These are phyloP conservation scores for Raffaelea ambrosiae DNA, from an alignment of 2,329 filamentous ascomycete genomes.

Conservation along the genomic window DNA sequence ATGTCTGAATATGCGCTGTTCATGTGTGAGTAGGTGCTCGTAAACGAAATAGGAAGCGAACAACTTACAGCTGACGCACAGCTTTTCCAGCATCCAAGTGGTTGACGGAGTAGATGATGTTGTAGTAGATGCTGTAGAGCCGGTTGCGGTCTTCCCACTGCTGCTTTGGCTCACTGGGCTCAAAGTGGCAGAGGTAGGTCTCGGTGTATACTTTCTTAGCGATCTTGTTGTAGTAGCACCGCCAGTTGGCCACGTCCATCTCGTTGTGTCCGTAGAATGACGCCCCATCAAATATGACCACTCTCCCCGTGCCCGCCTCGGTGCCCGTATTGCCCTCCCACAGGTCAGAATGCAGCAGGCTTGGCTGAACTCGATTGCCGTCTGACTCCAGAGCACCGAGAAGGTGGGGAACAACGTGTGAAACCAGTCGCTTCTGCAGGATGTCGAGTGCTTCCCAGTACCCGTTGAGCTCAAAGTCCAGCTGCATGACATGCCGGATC, in stretches of 20 bases:
- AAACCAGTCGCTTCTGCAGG: conserved; percentile 12
- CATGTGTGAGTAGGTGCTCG: background rate
- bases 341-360: conserved; percentile 29
- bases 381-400: conserved; percentile 17
- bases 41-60: background rate
- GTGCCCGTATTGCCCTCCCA: conserved; percentile 31
- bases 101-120: conserved; percentile 1
- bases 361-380: conserved; percentile 17
- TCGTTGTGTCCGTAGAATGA: conserved; percentile 32
- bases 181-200: background rate
- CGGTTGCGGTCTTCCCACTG: conserved; percentile 3
- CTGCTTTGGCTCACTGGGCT: background rate
- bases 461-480: conserved; percentile 22
- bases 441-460: conserved; percentile 20
- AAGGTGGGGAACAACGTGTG: conserved; percentile 22
- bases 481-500: conserved; percentile 18
- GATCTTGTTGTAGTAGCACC: conserved; percentile 11
- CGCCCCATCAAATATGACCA: conserved; percentile 27
- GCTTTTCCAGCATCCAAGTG: background rate
- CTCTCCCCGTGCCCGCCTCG: conserved; percentile 17
- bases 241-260: conserved; percentile 23
- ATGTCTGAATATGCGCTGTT: conserved; percentile 2
- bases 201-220: background rate
- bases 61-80: background rate
- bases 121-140: conserved; percentile 5